Conservation (phyloP, 1,284 basidiomycete species). For the Cystobasidium slooffiae region DNA sequence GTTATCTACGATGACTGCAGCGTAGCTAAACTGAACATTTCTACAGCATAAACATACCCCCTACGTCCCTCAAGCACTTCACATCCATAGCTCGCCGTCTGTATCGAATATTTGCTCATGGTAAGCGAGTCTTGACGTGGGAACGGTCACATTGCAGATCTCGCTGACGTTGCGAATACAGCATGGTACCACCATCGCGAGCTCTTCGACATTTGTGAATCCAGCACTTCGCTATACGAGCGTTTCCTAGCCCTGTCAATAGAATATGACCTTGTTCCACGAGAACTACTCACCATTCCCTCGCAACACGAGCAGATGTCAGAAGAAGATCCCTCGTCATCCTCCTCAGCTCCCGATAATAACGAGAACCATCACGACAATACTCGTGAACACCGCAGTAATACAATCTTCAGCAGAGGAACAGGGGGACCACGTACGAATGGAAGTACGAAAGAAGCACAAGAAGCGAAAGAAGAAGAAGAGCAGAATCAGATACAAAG, state of each 20-base stretch:
- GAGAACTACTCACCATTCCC: constrained; percentile 70
- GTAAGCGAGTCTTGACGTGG: constrained; percentile 67
- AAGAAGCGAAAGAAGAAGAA: constrained; percentile 19
- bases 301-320: neutral
- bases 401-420: neutral
- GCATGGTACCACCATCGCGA: constrained; percentile 67
- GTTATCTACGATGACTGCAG: neutral
- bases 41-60: constrained; percentile 69
- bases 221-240: constrained; percentile 85
- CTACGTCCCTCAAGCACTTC: constrained; percentile 81
- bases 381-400: neutral
- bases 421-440: constrained; percentile 2
- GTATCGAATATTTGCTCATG: constrained; percentile 93
- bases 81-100: constrained; percentile 82
- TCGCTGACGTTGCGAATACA: too few relatives aligned
- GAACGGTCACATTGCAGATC: neutral
- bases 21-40: neutral
- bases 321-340: neutral
- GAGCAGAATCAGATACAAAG: constrained; percentile 17
- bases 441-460: neutral
- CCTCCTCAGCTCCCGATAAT: neutral
- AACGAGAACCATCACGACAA: constrained; percentile 13
- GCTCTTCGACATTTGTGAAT: constrained; percentile 82
- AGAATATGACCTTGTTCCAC: constrained; percentile 78
- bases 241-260: constrained; percentile 83